Evolutionary conservation across 1,284 basidiomycete genomes (phyloP), one percentile per base, ranked within the genome.

Genomic region (Puccinia novopanici): DNA sequence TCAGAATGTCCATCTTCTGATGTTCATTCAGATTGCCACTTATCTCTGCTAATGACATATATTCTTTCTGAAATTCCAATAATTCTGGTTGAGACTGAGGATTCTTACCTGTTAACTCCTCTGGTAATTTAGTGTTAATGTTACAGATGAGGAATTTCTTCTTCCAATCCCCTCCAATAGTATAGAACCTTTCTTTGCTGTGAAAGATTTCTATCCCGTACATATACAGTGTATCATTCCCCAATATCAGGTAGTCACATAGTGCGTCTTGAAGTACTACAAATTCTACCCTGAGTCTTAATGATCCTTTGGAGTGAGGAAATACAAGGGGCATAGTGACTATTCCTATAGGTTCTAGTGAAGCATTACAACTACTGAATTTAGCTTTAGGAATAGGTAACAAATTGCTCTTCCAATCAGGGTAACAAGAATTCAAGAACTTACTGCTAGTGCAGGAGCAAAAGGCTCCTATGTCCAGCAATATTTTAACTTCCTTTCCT

Each of bases 141-240:
- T 61, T 61, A 27, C 57, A 61, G 22, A 61, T 61, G 5, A 27
- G 57, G 57, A 61, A 61, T 61, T 61, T 61, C 57, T 61, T 61
- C 19, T 61, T 61, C 57, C 57, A 61, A 19, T 61, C 57, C 6
- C 57, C 57, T 27, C 27, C 57, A 27, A 61, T 61, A 30, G 57
- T 61, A 24, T 30, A 61, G n/a, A 24, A 61, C 30, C 15, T 61
- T 8, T 61, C n/a, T 27, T 61, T 61, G 30, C 57, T 61, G 17
- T 61, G 57, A 24, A 61, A 61, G 17, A 61, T 61, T 5, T 61
- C 57, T 27, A 61, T 61, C 5, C 57, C 57, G 30, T 61, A 61
- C 34, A 61, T 27, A 37, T 5, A 61, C 3, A 61, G 19, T 12
- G 57, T 61, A 24, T 61, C 57, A 61, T 61, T 61, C 12, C 57